Conservation (phyloP, 192 early-diverging fungal species). For the Backusella psychrophila region DNA sequence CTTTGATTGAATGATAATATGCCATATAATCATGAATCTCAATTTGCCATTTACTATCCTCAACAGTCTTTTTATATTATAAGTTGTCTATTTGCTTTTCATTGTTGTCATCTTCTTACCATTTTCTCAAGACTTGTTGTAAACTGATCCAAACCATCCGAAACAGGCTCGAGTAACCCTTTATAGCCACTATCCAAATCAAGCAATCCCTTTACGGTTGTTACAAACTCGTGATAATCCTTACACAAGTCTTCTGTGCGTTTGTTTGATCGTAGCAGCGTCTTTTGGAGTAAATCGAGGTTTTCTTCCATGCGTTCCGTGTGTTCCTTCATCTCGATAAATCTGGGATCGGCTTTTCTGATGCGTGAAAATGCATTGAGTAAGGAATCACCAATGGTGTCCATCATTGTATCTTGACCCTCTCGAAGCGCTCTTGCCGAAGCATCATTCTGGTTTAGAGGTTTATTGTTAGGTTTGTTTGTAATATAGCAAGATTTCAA, state of each 20-base stretch:
- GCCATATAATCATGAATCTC: slow-evolving; percentile 85
- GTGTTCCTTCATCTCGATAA: slow-evolving; percentile 78
- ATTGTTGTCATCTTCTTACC: slow-evolving; percentile 33
- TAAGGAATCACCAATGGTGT: slow-evolving; percentile 81
- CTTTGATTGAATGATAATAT: slow-evolving; percentile 75
- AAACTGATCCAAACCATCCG: slow-evolving; percentile 66
- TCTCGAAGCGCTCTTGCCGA: slow-evolving; percentile 34
- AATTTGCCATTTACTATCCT: slow-evolving; percentile 68
- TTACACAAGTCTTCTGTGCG: slow-evolving; percentile 71
- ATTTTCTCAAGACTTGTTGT: slow-evolving; percentile 62
- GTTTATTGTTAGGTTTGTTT: neutral
- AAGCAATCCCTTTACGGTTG: slow-evolving; percentile 69
- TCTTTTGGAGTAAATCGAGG: slow-evolving; percentile 74
- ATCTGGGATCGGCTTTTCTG: slow-evolving; percentile 81
- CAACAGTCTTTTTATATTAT: slow-evolving; percentile 24
- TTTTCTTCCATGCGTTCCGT: slow-evolving; percentile 87
- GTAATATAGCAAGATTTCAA: neutral
- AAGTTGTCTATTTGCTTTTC: too few relatives aligned
- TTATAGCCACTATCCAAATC: slow-evolving; percentile 86
- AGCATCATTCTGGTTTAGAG: slow-evolving; percentile 26
- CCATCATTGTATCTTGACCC: slow-evolving; percentile 63
- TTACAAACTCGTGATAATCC: slow-evolving; percentile 80
- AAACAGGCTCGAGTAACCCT: slow-evolving; percentile 66
- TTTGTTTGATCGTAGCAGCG: slow-evolving; percentile 70
- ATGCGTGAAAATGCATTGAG: slow-evolving; percentile 94